phyloP scores from a whole-genome alignment of 371 early-diverging fungal genomes.

The Actinomortierella ambigua region DNA sequence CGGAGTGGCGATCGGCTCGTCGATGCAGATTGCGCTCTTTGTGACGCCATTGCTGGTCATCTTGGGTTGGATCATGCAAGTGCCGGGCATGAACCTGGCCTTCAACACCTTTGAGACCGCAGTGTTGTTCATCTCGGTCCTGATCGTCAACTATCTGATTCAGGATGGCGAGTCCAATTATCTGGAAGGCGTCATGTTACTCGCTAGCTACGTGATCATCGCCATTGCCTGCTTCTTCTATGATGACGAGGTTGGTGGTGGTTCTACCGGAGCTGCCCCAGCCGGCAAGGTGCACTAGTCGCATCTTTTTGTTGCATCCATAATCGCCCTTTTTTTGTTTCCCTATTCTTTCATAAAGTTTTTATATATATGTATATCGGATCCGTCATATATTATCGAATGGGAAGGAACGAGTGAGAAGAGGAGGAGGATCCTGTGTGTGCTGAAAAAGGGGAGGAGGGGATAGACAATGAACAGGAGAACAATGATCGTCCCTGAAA shows the following conservation, averaged over 20 bases:
- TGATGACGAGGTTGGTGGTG: slow-evolving; percentile 28
- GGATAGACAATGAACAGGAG: too few species aligned
- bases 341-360: background rate
- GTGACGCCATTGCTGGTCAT: slow-evolving; percentile 89
- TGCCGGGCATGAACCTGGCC: slow-evolving; percentile 72
- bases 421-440: too few species aligned
- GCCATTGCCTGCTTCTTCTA: slow-evolving; percentile 82
- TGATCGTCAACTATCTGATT: slow-evolving; percentile 83
- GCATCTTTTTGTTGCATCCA: background rate
- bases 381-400: too few species aligned
- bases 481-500: too few species aligned
- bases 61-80: slow-evolving; percentile 83
- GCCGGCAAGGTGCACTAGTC: background rate
- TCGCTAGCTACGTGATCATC: slow-evolving; percentile 74
- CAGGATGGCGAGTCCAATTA: slow-evolving; percentile 80
- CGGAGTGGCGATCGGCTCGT: slow-evolving; percentile 87
- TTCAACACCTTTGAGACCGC: slow-evolving; percentile 85
- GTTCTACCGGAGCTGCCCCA: background rate
- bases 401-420: too few species aligned
- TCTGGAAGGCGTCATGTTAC: slow-evolving; percentile 86
- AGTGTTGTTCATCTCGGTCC: slow-evolving; percentile 81
- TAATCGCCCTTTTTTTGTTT: slow-evolving; percentile 3
- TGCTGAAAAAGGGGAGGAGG: too few species aligned
- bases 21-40: slow-evolving; percentile 89
- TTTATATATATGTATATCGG: too few species aligned